Percentiles rank a stretch among this genome's conserved stretches.
Evolutionary conservation across 345 rosid species (phyloP).

Genomic region (Sisymbrium irio): DNA sequence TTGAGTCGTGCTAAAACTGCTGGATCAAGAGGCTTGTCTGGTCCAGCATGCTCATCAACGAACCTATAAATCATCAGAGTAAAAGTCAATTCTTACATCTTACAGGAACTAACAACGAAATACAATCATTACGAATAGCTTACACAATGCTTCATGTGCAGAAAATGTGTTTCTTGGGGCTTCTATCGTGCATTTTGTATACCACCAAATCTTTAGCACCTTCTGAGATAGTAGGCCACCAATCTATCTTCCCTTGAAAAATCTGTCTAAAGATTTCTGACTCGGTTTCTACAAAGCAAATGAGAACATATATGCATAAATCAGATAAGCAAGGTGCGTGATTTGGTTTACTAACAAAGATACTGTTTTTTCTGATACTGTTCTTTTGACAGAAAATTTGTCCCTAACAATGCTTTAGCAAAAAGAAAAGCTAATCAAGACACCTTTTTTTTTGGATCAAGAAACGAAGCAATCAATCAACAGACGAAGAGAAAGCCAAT

Average conservation of each 20-base stretch:
- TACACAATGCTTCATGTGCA: constrained; percentile 88
- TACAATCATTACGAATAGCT: constrained; percentile 31
- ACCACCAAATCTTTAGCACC: constrained; percentile 92
- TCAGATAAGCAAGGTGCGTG: not conserved
- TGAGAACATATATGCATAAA: not conserved
- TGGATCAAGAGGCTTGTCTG: constrained; percentile 87
- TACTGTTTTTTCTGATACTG: not conserved
- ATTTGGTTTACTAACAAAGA: not conserved
- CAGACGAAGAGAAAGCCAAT: too few relatives aligned
- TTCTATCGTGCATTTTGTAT: constrained; percentile 82
- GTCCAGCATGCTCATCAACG: constrained; percentile 84
- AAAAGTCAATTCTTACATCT: constrained; percentile 1
- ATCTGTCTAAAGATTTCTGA: constrained; percentile 95
- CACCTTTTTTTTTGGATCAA: too few relatives aligned
- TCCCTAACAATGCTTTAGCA: too few relatives aligned
- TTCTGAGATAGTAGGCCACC: constrained; percentile 89
- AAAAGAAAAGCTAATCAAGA: too few relatives aligned
- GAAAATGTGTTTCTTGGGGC: constrained; percentile 74
- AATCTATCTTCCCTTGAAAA: constrained; percentile 77
- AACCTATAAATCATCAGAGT: constrained; percentile 49
- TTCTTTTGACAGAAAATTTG: too few relatives aligned
- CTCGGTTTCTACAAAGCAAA: constrained; percentile 66
- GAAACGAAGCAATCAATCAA: too few relatives aligned
- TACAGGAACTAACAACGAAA: not conserved
- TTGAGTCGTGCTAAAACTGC: constrained; percentile 91